Conservation (phyloP, 306 rosid species). For the Glycyrrhiza uralensis region DNA sequence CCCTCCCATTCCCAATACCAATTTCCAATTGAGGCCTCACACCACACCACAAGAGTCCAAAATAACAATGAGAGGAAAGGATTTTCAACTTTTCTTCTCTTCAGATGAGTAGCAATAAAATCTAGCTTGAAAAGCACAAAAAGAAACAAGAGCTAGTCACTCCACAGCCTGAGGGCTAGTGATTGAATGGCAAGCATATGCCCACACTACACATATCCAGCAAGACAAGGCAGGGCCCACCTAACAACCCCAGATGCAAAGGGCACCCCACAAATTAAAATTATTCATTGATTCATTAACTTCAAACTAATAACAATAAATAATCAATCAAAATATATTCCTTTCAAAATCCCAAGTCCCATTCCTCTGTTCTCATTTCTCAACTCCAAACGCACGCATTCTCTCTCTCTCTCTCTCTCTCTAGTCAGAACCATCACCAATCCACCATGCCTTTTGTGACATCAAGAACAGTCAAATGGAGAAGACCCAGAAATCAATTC, state of each 20-base stretch:
- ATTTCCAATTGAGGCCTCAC: constrained; percentile 15
- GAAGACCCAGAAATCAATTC: constrained; percentile 68
- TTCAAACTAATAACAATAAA: constrained; percentile 13
- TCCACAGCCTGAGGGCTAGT: constrained; percentile 28
- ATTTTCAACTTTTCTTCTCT: constrained; percentile 15
- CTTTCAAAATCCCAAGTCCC: not conserved
- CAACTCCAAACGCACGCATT: no score
- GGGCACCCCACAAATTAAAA: constrained; percentile 23
- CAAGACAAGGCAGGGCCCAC: constrained; percentile 68
- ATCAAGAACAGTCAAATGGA: constrained; percentile 51
- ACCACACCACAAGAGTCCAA: not conserved
- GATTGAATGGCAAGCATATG: constrained; percentile 43
- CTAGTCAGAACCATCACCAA: not conserved
- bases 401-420: not conserved
- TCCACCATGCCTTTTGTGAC: constrained; percentile 46
- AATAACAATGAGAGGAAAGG: not conserved
- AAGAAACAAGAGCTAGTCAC: constrained; percentile 46
- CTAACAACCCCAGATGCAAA: constrained; percentile 38
- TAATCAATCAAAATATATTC: constrained; percentile 14
- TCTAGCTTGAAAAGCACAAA: constrained; percentile 40
- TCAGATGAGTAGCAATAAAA: no score
- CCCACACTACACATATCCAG: constrained; percentile 50
- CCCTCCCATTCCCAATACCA: not conserved
- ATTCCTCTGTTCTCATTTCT: not conserved
- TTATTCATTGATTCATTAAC: not conserved